Evolutionary conservation across 257 asterid species (phyloP).

Genomic region (Gentiana straminea): DNA sequence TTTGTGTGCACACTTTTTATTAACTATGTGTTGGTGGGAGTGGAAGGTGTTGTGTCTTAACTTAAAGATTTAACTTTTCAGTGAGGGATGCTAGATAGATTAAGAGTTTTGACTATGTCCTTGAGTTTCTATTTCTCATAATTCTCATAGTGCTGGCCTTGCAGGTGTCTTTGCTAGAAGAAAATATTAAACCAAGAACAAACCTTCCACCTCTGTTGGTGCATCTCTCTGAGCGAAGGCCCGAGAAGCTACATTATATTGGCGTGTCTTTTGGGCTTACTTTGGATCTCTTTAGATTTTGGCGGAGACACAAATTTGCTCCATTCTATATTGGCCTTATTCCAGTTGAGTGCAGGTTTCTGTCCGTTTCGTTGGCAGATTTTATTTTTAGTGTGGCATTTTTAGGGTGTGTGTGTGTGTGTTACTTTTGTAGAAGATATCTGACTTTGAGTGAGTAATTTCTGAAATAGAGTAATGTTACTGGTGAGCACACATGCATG

Average conservation of each 20-base stretch:
- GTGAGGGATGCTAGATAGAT: no score
- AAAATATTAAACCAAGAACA: conserved; percentile 59
- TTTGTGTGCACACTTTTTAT: no score
- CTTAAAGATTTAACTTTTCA: no score
- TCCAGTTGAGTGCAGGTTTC: conserved; percentile 42
- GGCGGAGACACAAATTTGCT: conserved; percentile 87
- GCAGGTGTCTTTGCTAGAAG: conserved; percentile 83
- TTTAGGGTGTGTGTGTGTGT: neutral
- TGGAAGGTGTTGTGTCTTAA: no score
- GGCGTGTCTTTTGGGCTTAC: conserved; percentile 97
- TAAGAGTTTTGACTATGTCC: neutral
- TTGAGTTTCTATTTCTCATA: neutral
- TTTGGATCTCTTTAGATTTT: conserved; percentile 76
- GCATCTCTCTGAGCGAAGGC: conserved; percentile 69
- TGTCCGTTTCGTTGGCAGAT: conserved; percentile 4
- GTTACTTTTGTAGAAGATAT: conserved; percentile 6
- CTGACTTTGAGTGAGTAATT: conserved; percentile 14
- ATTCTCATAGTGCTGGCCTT: conserved; percentile 6
- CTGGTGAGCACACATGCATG: conserved; percentile 96
- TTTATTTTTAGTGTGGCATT: neutral
- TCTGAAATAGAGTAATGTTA: conserved; percentile 47
- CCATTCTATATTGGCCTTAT: conserved; percentile 72
- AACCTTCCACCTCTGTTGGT: conserved; percentile 88
- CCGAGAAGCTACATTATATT: conserved; percentile 85
- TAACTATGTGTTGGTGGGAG: no score